phyloP scores from a whole-genome alignment of 441 rosid genomes.

The Cnidoscolus chayamansa region DNA sequence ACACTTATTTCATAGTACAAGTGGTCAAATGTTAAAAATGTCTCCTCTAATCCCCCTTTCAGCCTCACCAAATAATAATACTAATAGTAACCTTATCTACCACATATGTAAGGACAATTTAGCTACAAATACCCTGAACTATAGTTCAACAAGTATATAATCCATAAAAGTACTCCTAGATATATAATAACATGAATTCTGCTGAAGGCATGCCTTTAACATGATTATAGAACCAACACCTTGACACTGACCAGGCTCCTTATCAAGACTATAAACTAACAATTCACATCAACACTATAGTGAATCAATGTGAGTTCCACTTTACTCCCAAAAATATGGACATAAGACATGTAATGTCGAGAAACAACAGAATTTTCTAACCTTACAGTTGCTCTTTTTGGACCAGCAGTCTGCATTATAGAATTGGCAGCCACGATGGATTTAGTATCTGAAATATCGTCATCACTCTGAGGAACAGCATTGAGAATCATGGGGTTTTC shows the following conservation, averaged over 20 bases:
- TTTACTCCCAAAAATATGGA: background rate
- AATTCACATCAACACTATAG: background rate
- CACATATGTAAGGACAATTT: no score
- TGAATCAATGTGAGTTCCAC: background rate
- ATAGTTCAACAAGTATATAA: no score
- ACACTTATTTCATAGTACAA: no score
- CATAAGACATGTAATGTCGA: background rate
- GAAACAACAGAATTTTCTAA: conserved; percentile 26
- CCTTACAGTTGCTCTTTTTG: conserved; percentile 74
- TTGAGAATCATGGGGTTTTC: conserved; percentile 40
- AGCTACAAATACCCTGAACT: no score
- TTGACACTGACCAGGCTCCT: background rate
- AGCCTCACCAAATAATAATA: no score
- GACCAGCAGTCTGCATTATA: conserved; percentile 41
- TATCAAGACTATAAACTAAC: background rate
- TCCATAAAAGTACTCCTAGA: background rate
- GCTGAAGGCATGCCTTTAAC: background rate
- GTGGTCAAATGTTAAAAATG: background rate
- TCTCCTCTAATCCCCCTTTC: background rate
- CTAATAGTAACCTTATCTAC: background rate
- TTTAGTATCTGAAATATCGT: conserved; percentile 59
- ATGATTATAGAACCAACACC: background rate
- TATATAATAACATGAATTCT: background rate
- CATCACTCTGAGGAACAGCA: conserved; percentile 56
- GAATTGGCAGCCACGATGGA: conserved; percentile 41